Conservation (phyloP, 2,329 filamentous ascomycete species). For the Hymenoscyphus salicellus region DNA sequence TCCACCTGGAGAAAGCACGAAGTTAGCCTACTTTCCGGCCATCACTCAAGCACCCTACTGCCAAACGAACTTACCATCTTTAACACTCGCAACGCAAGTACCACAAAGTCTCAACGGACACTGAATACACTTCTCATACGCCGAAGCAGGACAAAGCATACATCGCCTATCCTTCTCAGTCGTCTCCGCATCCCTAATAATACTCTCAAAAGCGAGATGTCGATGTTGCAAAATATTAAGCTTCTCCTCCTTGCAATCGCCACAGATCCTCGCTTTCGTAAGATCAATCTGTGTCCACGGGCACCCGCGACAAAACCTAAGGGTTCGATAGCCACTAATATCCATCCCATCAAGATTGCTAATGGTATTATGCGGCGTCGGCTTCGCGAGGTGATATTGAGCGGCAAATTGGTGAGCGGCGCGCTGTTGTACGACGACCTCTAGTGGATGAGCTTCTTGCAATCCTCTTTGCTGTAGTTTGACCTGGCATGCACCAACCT, state of each 20-base stretch:
- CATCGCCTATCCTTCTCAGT: conserved; percentile 8
- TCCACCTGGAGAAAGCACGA: not conserved
- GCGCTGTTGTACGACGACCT: not conserved
- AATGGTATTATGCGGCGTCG: not conserved
- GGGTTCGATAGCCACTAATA: not conserved
- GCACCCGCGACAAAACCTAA: conserved; percentile 19
- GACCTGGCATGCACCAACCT: not conserved
- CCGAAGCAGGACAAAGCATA: conserved; percentile 16
- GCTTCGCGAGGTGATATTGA: not conserved
- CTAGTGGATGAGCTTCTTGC: not conserved
- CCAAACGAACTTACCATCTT: conserved; percentile 5
- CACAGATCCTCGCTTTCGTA: conserved; percentile 22
- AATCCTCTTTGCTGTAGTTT: not conserved
- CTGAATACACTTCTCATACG: not conserved
- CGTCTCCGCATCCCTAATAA: not conserved
- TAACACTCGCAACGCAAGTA: not conserved
- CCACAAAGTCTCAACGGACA: conserved; percentile 5
- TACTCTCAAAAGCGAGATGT: conserved; percentile 8
- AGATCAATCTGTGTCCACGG: conserved; percentile 23
- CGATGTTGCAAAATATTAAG: conserved; percentile 18
- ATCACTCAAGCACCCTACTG: no score
- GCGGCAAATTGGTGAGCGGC: not conserved
- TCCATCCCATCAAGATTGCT: conserved; percentile 9
- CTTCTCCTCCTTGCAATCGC: conserved; percentile 15
- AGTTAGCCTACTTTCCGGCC: not conserved